A percentile compares a stretch with the other conserved stretches of the same genome.
These are phyloP conservation scores for Cutaneotrichosporon cavernicola DNA, from an alignment of 1,284 basidiomycete species.

Conservation along the genomic window DNA sequence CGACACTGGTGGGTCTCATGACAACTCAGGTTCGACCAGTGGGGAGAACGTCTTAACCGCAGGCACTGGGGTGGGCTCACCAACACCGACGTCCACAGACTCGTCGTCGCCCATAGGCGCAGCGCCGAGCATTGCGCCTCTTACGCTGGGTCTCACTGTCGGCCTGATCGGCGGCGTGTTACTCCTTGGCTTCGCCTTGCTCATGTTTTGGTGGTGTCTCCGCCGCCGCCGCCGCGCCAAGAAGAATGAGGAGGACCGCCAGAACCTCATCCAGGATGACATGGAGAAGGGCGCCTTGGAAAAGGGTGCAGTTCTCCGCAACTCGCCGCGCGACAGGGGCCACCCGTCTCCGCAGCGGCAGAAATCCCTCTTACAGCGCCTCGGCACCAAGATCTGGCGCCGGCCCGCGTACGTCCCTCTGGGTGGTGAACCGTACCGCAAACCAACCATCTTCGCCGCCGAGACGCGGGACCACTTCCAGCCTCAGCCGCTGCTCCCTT, in stretches of 20 bases:
- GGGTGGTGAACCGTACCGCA: neutral
- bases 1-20: neutral
- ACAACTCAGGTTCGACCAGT: neutral
- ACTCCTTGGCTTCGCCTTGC: neutral
- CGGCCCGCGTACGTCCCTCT: neutral
- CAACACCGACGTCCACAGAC: neutral
- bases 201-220: constrained; percentile 2
- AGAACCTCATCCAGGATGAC: neutral
- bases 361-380: constrained; percentile 1
- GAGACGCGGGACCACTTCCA: neutral
- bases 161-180: neutral
- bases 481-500: neutral
- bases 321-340: neutral
- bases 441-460: neutral
- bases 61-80: neutral
- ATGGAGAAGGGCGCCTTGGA: neutral
- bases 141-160: neutral
- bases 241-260: neutral
- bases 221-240: constrained; percentile 1
- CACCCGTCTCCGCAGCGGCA: neutral
- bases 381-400: constrained; percentile 6
- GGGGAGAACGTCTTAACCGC: neutral
- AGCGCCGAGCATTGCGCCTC: neutral
- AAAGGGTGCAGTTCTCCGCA: neutral
- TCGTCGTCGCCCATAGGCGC: neutral